Conservation (phyloP, 768 basidiomycete genomes). For the Naganishia vaughanmartiniae region DNA sequence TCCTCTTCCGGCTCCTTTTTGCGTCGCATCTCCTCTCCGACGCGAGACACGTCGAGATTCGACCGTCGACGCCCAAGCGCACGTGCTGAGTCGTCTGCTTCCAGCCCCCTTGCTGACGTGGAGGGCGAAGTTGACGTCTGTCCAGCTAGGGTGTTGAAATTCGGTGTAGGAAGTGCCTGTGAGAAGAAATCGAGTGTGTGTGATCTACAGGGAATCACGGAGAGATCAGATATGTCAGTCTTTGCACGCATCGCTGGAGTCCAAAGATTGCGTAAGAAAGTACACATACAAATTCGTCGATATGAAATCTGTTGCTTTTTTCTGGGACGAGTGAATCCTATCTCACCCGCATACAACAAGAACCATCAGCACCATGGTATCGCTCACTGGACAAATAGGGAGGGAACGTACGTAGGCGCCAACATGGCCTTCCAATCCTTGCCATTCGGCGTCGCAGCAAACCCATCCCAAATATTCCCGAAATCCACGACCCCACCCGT, state of each 20-base stretch:
- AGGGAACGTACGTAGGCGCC: conserved; percentile 12
- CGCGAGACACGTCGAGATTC: not conserved
- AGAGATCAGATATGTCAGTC: not conserved
- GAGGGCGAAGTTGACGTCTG: not conserved
- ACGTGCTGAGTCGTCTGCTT: not conserved
- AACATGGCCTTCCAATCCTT: conserved; percentile 20
- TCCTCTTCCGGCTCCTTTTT: conserved; percentile 8
- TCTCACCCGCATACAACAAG: not conserved
- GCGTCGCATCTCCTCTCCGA: no score
- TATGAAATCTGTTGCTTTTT: conserved; percentile 15
- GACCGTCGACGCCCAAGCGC: not conserved
- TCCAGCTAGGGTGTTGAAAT: not conserved
- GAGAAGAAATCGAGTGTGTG: conserved; percentile 18
- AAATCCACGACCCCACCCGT: not conserved
- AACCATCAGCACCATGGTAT: no score
- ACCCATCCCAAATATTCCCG: conserved; percentile 15
- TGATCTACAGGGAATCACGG: not conserved
- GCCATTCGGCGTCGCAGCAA: conserved; percentile 1
- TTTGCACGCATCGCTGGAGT: not conserved
- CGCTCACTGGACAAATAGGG: no score
- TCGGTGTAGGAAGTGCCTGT: conserved; percentile 14
- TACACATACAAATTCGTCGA: conserved; percentile 5
- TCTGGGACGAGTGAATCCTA: conserved; percentile 20
- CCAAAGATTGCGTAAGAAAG: no score
- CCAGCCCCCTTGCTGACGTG: not conserved